Percentiles rank a stretch among this genome's conserved stretches.
These are phyloP conservation scores for Potentilla sterilis DNA, from an alignment of 306 rosid genomes.

Conservation along the genomic window DNA sequence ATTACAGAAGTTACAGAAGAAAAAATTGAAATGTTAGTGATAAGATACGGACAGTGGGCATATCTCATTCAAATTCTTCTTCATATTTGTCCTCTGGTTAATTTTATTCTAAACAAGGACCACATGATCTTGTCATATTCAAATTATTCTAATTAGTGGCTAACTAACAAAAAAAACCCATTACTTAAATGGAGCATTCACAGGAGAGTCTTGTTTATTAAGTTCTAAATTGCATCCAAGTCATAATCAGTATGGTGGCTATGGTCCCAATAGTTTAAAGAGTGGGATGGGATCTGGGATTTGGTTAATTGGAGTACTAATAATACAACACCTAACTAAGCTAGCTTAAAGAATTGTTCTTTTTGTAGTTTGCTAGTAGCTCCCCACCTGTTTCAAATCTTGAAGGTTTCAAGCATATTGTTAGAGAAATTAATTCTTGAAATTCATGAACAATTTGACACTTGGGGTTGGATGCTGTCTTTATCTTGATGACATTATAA, in stretches of 20 bases:
- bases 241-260: not conserved
- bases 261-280: conserved; percentile 21
- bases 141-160: not conserved
- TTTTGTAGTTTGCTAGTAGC: conserved; percentile 19
- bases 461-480: not conserved
- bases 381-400: not conserved
- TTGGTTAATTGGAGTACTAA: conserved; percentile 17
- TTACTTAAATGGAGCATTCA: not conserved
- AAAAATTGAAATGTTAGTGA: not conserved
- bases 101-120: conserved; percentile 35
- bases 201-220: conserved; percentile 11
- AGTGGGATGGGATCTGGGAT: conserved; percentile 28
- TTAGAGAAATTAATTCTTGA: not conserved
- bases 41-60: conserved; percentile 6
- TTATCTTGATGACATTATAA: not conserved
- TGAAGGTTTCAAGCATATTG: not conserved
- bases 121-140: conserved; percentile 35
- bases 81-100: conserved; percentile 32
- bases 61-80: conserved; percentile 15
- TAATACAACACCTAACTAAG: conserved; percentile 15
- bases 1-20: conserved; percentile 22
- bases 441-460: not conserved
- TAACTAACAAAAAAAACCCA: not conserved
- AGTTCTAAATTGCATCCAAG: not conserved
- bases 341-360: conserved; percentile 10